Conservation (phyloP, 2,329 filamentous ascomycete genomes). For the Hypoxylon sp. region DNA sequence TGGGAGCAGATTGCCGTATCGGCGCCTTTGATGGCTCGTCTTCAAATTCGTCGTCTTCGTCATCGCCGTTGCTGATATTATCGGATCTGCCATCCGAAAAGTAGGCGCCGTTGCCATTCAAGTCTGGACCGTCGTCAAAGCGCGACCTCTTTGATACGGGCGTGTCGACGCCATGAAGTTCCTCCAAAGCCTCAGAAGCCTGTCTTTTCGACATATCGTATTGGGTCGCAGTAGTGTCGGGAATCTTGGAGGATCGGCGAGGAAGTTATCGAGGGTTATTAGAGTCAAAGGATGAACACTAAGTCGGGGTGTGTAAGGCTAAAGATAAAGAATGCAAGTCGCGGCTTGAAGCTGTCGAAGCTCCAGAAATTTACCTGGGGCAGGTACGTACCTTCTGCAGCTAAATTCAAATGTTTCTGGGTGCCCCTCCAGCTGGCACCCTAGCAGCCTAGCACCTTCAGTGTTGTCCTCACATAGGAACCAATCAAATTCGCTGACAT, state of each 20-base stretch:
- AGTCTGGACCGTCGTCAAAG: conserved; percentile 61
- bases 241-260: background rate
- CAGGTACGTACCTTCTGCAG: conserved; percentile 33
- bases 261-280: background rate
- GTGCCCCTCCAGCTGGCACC: conserved; percentile 9
- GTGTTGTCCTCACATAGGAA: background rate
- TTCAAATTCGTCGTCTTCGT: conserved; percentile 60
- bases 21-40: conserved; percentile 60
- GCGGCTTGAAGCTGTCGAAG: conserved; percentile 40
- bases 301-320: conserved; percentile 18
- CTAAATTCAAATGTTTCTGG: conserved; percentile 10
- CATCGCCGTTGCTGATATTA: conserved; percentile 54
- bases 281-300: background rate
- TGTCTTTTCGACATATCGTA: conserved; percentile 67
- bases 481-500: conserved; percentile 10
- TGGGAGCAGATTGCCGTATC: conserved; percentile 80
- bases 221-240: background rate
- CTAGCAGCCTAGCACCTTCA: background rate
- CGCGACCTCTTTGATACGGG: conserved; percentile 73
- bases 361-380: conserved; percentile 28
- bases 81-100: conserved; percentile 49
- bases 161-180: conserved; percentile 67
- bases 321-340: conserved; percentile 18
- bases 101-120: conserved; percentile 53
- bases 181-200: conserved; percentile 72